Evolutionary conservation across 106 monocot species (phyloP), one percentile per base, ranked within the genome.

Genomic region (Ottelia alismoides): DNA sequence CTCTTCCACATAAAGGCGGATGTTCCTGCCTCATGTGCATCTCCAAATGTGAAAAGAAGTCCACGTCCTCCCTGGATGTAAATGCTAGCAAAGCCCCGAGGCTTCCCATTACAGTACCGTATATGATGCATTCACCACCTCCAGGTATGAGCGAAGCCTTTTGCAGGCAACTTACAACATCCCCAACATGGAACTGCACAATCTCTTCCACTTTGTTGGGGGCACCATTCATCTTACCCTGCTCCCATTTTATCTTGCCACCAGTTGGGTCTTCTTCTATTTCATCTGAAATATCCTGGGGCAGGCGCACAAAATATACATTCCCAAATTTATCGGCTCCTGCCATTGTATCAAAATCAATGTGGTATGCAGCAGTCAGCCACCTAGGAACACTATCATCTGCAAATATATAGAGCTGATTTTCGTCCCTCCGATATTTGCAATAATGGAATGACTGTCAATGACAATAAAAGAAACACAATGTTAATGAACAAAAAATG

Each of bases 41-140:
- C 76, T 98, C 96, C 68, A 96, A 68, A 55, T 96, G 88, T 40
- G 77, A 78, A 47, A 96, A 96, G 77, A 96, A 96, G 57, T 96
- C 96, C 21, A 96, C 96, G 65, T 96, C 96, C 69, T 96, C 96
- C 63, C 96, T 78, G 12, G 89, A 89, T 18, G 74, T 85, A 45
- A 98, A 89, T 26, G 96, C 78, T 47, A 98, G 70, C 65, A 98
- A 46, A 49, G 96, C 88, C 35, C 96, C 96, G 45, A 98, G 53
- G 52, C 89, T 98, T n/a, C 96, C 96, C 96, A 98, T 98, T n/a
- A 98, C 82, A 43, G 96, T 98, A 22, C 96, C 96, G 63, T 68
- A 98, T 16, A 98, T 89, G 19, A 89, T 57, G 57, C 89, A 89
- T 23, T 98, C 89, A 19, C 96, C 96, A 2, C 96, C 96, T 16